Evolutionary conservation across 2,329 filamentous ascomycete genomes (phyloP), one percentile per base, ranked within the genome.

Genomic region (Curvularia lunata): DNA sequence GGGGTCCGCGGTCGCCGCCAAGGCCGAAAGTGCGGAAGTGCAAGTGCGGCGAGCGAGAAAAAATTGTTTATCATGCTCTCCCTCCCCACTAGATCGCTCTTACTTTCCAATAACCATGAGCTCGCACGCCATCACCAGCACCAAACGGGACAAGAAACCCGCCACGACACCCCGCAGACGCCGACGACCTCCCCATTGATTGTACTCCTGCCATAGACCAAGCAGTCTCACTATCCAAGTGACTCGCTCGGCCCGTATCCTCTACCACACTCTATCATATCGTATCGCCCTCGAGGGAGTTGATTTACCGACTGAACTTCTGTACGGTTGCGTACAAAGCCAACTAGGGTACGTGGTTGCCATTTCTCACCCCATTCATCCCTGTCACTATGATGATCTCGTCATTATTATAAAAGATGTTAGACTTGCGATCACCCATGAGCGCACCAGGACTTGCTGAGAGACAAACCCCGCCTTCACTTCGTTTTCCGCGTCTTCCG

Each of bases 401-500:
- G 73, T 76, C 73, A 68, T 66, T 54, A 54, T 63, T 68, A 68
- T 71, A 71, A 65, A 65, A 76, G 73, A 76, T 76, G 73, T 76
- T 76, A 76, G 73, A 76, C 73, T 76, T 76, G 72, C 73, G 73
- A 76, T 67, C 67, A 66, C 56, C 55, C 43, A 70, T 76, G 73
- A 75, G 72, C 72, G 67, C 65, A 63, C 65, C 66, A 73, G 65
- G 73, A 76, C 73, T 69, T 75, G 59, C 73, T 76, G 73, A 76
- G 54, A 62, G 41, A 59, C 54, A 41, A 58, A 49, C 46, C 43
- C 63, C 64, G 56, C 64, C 65, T 64, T 65, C 53, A 46, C 58
- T 34, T 46, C 38, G 40, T 48, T 56, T 58, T 48, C 64, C 59
- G 59, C 54, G 54, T 61, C 59, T 58, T 56, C 49, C 46, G 46